phyloP scores from a whole-genome alignment of 306 rosid species.

The Calophaca sinica region DNA sequence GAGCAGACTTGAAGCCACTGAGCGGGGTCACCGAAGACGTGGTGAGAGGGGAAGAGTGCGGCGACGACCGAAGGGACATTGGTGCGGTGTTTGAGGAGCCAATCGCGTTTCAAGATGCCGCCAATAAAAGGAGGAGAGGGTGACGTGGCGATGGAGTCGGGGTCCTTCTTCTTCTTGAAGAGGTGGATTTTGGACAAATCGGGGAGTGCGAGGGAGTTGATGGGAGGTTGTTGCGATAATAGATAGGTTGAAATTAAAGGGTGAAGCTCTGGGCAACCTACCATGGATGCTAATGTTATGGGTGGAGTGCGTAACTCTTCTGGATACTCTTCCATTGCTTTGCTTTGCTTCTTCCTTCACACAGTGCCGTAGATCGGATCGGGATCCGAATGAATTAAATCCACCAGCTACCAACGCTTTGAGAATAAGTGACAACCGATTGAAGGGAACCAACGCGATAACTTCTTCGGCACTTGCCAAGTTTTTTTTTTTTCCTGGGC shows the following conservation, averaged over 20 bases:
- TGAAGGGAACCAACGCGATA: not conserved
- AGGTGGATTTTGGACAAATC: slow-evolving; percentile 75
- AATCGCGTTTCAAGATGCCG: slow-evolving; percentile 72
- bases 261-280: slow-evolving; percentile 86
- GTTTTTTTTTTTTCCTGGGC: no score
- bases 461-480: not conserved
- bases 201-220: slow-evolving; percentile 88
- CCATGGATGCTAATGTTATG: slow-evolving; percentile 69
- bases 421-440: not conserved
- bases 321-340: slow-evolving; percentile 82
- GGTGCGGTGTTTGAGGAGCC: slow-evolving; percentile 95
- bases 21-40: slow-evolving; percentile 80
- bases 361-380: slow-evolving; percentile 24
- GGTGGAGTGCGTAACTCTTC: slow-evolving; percentile 96
- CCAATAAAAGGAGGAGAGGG: not conserved
- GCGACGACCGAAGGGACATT: slow-evolving; percentile 77
- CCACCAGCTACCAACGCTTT: not conserved
- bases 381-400: not conserved
- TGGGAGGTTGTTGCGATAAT: slow-evolving; percentile 79
- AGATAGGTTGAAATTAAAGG: slow-evolving; percentile 64
- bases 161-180: slow-evolving; percentile 49
- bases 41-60: slow-evolving; percentile 65
- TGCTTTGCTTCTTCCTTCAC: not conserved
- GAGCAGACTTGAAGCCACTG: slow-evolving; percentile 94
- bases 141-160: slow-evolving; percentile 35